These are phyloP conservation scores for Sinapis alba DNA, from an alignment of 441 rosid species.

Conservation along the genomic window DNA sequence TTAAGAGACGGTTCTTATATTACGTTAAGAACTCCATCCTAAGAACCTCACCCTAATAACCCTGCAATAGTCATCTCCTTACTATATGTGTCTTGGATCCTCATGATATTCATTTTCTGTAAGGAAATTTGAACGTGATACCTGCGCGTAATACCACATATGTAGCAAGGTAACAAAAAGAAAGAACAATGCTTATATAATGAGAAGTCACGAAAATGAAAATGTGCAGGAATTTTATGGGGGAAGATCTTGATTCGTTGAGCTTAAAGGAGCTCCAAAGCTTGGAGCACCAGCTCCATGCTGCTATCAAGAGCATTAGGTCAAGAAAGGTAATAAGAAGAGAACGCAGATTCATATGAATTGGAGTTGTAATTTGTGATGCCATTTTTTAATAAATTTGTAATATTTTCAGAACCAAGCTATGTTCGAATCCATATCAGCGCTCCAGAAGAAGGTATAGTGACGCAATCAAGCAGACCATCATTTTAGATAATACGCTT, in stretches of 20 bases:
- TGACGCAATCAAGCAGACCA: background rate
- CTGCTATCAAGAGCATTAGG: slow-evolving; percentile 77
- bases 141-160: background rate
- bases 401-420: slow-evolving; percentile 66
- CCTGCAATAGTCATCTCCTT: too few relatives aligned
- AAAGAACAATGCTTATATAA: slow-evolving; percentile 1
- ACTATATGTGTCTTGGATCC: background rate
- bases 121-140: background rate
- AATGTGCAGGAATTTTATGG: slow-evolving; percentile 72
- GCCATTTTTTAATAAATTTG: background rate
- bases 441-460: slow-evolving; percentile 86
- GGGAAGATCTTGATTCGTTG: slow-evolving; percentile 75
- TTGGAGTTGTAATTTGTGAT: background rate
- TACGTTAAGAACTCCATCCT: too few relatives aligned
- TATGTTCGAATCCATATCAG: slow-evolving; percentile 80
- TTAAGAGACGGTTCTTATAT: too few relatives aligned
- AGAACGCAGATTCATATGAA: background rate
- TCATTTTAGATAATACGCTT: background rate
- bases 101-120: background rate
- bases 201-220: background rate
- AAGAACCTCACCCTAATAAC: too few relatives aligned
- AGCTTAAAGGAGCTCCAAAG: slow-evolving; percentile 84
- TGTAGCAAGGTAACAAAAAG: background rate
- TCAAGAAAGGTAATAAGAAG: slow-evolving; percentile 68
- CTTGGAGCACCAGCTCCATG: slow-evolving; percentile 88